Evolutionary conservation across 192 early-diverging fungal species (phyloP), one percentile per base, ranked within the genome.

Genomic region (Haplosporangium gracile): DNA sequence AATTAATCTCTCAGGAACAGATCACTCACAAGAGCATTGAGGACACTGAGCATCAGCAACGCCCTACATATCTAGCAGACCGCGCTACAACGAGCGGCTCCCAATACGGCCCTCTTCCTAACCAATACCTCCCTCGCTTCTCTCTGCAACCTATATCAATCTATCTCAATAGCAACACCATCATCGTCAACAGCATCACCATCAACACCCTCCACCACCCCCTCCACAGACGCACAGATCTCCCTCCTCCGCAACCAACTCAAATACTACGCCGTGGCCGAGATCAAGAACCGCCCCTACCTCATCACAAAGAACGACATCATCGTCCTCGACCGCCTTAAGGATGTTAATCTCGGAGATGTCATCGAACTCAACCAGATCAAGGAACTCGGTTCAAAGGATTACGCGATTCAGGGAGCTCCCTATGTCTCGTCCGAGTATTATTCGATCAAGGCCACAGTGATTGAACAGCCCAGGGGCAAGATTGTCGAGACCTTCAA

Each of bases 251-350:
- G 94, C 57, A 90, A 92, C 65, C 94, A 95, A 84, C 85, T 91
- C 65, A 92, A 91, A 36, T 95, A 94, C 88, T 97, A 95, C 84
- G 97, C 97, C 5, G 96, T 97, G 36, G 95, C 97, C 15, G 96
- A 98, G 72, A 93, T 99, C 76, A 94, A 96, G 70, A 93, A 92
- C 74, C 93, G 95, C n/a, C 97, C 95, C 10, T 98, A 95, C 88
- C 92, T 97, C 71, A 96, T 98, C 26, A 93, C 95, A 24, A 89
- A 95, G 76, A 95, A 97, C 89, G 98, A 99, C 84, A 90, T 97
- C 70, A 93, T 99, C 53, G 89, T 97, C 18, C 92, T 96, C 53
- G 92, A 95, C 86, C 87, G 96, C 26, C 94, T 98, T 82, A 95
- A 95, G 49, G 96, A 98, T 60, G 92, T 98, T 34, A 82, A 93